Conservation (phyloP, 2,329 filamentous ascomycete species). For the Claviceps fusiformis region DNA sequence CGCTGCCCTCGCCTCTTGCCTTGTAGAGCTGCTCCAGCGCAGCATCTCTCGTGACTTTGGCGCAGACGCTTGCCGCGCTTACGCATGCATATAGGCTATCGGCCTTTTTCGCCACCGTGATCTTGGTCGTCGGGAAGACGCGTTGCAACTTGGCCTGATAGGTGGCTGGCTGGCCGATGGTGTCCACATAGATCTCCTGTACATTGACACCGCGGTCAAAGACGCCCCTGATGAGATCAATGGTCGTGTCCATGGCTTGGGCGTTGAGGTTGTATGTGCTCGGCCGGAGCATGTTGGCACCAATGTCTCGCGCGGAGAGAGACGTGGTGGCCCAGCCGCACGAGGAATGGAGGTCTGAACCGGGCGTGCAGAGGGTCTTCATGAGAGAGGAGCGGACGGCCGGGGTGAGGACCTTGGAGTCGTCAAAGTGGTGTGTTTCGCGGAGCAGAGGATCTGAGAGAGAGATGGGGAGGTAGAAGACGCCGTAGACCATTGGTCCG, state of each 20-base stretch:
- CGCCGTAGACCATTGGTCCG: slow-evolving; percentile 61
- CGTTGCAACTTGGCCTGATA: slow-evolving; percentile 79
- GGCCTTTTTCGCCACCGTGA: slow-evolving; percentile 80
- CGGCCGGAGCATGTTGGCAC: slow-evolving; percentile 60
- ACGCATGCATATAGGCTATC: slow-evolving; percentile 88
- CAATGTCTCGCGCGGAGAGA: slow-evolving; percentile 75
- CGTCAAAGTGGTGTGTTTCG: slow-evolving; percentile 73
- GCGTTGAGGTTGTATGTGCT: slow-evolving; percentile 80
- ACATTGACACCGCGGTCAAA: slow-evolving; percentile 69
- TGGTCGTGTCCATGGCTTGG: slow-evolving; percentile 86
- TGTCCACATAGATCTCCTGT: slow-evolving; percentile 87
- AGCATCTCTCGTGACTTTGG: slow-evolving; percentile 88
- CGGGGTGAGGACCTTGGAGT: slow-evolving; percentile 83
- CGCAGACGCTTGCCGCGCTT: slow-evolving; percentile 84
- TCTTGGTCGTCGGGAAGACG: slow-evolving; percentile 63
- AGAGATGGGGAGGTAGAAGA: slow-evolving; percentile 62
- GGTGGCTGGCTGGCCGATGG: slow-evolving; percentile 66
- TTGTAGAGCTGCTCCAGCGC: slow-evolving; percentile 71
- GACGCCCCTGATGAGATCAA: slow-evolving; percentile 66
- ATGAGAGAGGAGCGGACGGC: slow-evolving; percentile 61
- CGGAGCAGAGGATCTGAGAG: slow-evolving; percentile 62
- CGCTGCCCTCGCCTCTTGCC: slow-evolving; percentile 17
- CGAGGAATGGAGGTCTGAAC: slow-evolving; percentile 29
- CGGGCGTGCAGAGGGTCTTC: slow-evolving; percentile 53
- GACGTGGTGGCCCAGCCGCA: slow-evolving; percentile 77